Conservation (phyloP, 345 rosid species). For the thale cress (Arabidopsis thaliana) region TAIR10.1 NC_003074.8:21053001-21053500, state of each 20-base stretch:
- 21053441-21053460: slow-evolving; percentile 54
- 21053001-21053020: slow-evolving; percentile 24
- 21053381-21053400: slow-evolving; percentile 8
- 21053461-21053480: slow-evolving; percentile 57
- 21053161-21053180: slow-evolving; percentile 50
- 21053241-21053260: slow-evolving; percentile 35
- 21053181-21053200: slow-evolving; percentile 55
- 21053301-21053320: slow-evolving; percentile 33
- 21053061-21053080: slow-evolving; percentile 31
- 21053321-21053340: slow-evolving; percentile 64
- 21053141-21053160: slow-evolving; percentile 42
- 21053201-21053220: slow-evolving; percentile 55
- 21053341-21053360: slow-evolving; percentile 56
- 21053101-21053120: slow-evolving; percentile 48
- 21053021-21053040: neutral
- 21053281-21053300: slow-evolving; percentile 32
- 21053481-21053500: slow-evolving; percentile 56
- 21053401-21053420: slow-evolving; percentile 28
- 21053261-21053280: slow-evolving; percentile 39
- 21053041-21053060: slow-evolving; percentile 1
- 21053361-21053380: slow-evolving; percentile 60
- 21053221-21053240: slow-evolving; percentile 7
- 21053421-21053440: slow-evolving; percentile 36
- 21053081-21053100: slow-evolving; percentile 62
- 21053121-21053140: slow-evolving; percentile 52